Evolutionary conservation across 768 basidiomycete genomes (phyloP), one percentile per base, ranked within the genome.

Genomic region (Megacollybia marginata): DNA sequence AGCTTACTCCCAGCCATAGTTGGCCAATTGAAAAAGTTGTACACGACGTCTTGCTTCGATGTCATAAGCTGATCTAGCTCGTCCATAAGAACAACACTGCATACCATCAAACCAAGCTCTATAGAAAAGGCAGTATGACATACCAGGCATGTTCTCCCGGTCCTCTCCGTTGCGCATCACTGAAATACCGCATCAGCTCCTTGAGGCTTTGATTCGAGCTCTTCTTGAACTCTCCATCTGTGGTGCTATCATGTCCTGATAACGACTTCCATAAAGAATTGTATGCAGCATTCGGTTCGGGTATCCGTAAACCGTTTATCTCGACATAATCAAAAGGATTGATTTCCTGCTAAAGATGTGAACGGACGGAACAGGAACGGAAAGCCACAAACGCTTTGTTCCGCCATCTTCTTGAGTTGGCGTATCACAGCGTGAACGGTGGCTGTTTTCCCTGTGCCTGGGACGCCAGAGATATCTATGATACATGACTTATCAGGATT

Each of bases 11-110:
- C 83, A 0, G 79, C 75, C 46, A 96, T 72, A 4, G 93, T 95
- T 2, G 96, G 96, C 95, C 96, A 99, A 63, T 99, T 98, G 76
- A 98, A 98, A 68, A 99, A 98, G 61, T 97, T 97, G 68, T 99
- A 99, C 18, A 99, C 88, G 9, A 99, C 95, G 51, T 99, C 95
- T 64, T 99, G 95, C 62, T 96, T 96, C 15, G 87, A 73, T 1
- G 95, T 98, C 57, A 98, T 82, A 28, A 99, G 76, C 64, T 98
- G 96, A 66, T 99, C 96, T 5, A 99, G 76, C 67, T 99, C 96
- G 63, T 99, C 95, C 91, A 99, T 98, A 13, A 99, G 73, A 5
- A 98, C 93, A 5, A 98, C 88, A 50, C 93, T 97, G 55, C 33
- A 10, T 32, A 42, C 45, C 33, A 49, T 53, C 15, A 55, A 38